A percentile compares a stretch with the other conserved stretches of the same genome.
Conservation (phyloP, 306 rosid species). For the Phaseolus lunatus region DNA sequence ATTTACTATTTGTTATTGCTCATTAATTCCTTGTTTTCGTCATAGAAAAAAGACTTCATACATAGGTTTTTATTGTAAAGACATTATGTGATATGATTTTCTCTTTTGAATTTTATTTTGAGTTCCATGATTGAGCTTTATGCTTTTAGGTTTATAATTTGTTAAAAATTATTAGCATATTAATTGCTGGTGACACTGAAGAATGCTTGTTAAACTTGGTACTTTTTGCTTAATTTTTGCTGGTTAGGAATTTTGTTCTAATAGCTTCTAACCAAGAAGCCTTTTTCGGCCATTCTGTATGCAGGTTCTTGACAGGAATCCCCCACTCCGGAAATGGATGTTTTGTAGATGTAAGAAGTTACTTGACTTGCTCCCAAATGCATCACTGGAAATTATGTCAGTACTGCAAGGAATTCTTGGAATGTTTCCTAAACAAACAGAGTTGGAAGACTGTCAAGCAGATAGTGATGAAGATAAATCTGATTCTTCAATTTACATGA, state of each 20-base stretch:
- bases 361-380: conserved; percentile 52
- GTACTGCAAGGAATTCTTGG: conserved; percentile 59
- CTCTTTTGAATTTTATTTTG: neutral
- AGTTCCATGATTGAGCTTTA: conserved; percentile 5
- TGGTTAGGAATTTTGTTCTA: conserved; percentile 20
- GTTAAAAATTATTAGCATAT: conserved; percentile 24
- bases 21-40: conserved; percentile 21
- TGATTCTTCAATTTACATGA: conserved; percentile 55
- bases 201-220: conserved; percentile 22
- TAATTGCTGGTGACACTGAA: conserved; percentile 28
- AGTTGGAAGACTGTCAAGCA: conserved; percentile 53
- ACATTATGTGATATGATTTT: conserved; percentile 3
- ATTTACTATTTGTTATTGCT: conserved; percentile 11
- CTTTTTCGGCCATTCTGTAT: conserved; percentile 44
- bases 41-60: neutral
- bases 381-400: conserved; percentile 55
- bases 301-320: conserved; percentile 79
- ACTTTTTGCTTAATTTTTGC: conserved; percentile 29
- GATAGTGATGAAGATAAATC: conserved; percentile 74
- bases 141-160: conserved; percentile 20
- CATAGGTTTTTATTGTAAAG: neutral
- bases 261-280: conserved; percentile 17
- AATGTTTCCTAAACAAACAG: conserved; percentile 54
- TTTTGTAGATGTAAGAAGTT: conserved; percentile 66
- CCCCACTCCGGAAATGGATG: conserved; percentile 70